Evolutionary conservation across 306 rosid species (phyloP), one percentile per base, ranked within the genome.

Genomic region (Gillenia trifoliata): DNA sequence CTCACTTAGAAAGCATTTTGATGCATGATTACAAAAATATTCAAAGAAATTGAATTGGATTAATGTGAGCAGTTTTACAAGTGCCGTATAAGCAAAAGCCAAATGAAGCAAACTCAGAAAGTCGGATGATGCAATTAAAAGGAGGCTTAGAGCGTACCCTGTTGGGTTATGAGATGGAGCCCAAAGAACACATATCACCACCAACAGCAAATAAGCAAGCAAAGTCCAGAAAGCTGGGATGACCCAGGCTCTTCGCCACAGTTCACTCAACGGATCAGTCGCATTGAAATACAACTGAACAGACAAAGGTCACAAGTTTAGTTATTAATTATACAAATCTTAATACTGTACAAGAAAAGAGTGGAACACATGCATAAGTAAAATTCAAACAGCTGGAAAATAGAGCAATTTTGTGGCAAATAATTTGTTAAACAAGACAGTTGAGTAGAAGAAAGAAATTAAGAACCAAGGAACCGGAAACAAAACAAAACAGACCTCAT

Each of bases 261-360:
- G 79, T 73, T 85, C 91, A 63, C 96, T 88, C 75, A 90, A 78
- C 16, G 91, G 91, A 64, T 90, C 92, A 12, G 87, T 83, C 2
- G 96, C 92, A 55, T 90, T 88, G 88, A 88, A 90, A 85, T 90
- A 90, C 87, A 90, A 57, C 96, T 90, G 89, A 76, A 79, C 73
- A 65, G 81, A 83, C 62, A 72, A 11, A 64, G 25, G 70, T 57
- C 59, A 77, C 62, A 34, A 68, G 77, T 36, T 57, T 43, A 41
- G 65, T 63, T 67, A 61, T 66, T 36, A 68, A 31, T 57, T 20
- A 17, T 47, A 79, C 28, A 7, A 29, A 22, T 70, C 11, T 57
- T 28, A 31, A 2, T 23, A 49, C 43, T 50, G 19, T 28, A 74
- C 17, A 55, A 10, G 6, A n/a, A 13, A 15, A 22, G 7, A 4